These are phyloP conservation scores for Colletotrichum aenigma DNA, from an alignment of 2,329 filamentous ascomycete genomes.

Conservation along the genomic window DNA sequence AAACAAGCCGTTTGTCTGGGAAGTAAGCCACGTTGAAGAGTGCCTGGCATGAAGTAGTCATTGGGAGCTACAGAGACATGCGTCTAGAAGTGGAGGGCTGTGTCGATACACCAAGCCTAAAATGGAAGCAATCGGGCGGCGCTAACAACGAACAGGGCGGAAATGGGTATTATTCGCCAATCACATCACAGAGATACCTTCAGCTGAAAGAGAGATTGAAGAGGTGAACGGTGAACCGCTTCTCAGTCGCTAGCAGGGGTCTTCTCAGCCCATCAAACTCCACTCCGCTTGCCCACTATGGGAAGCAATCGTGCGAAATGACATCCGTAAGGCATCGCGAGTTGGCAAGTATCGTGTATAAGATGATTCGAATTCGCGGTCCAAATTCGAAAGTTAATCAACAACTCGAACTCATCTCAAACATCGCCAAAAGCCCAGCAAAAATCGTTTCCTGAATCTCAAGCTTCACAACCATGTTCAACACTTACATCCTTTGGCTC, in stretches of 20 bases:
- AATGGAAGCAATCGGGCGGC: slow-evolving; percentile 17
- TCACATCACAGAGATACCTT: background rate
- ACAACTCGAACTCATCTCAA: background rate
- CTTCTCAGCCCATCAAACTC: background rate
- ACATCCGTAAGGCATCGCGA: background rate
- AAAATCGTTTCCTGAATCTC: background rate
- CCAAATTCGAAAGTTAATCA: background rate
- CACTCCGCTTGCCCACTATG: background rate
- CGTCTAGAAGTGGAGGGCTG: background rate
- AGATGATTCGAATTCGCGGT: background rate
- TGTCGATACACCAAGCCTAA: slow-evolving; percentile 2
- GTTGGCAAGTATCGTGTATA: background rate
- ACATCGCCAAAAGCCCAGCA: background rate
- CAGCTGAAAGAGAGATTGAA: background rate
- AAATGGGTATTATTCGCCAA: background rate
- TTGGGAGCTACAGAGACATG: background rate
- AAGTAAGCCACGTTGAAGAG: background rate
- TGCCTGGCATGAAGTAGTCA: background rate
- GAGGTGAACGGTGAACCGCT: background rate
- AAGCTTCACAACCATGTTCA: slow-evolving; percentile 21
- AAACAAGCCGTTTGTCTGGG: background rate
- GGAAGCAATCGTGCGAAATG: background rate
- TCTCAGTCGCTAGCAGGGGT: background rate
- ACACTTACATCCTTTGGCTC: slow-evolving; percentile 17
- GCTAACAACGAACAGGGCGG: background rate